phyloP scores from a whole-genome alignment of 306 rosid species.

The Dalbergia oliveri region DNA sequence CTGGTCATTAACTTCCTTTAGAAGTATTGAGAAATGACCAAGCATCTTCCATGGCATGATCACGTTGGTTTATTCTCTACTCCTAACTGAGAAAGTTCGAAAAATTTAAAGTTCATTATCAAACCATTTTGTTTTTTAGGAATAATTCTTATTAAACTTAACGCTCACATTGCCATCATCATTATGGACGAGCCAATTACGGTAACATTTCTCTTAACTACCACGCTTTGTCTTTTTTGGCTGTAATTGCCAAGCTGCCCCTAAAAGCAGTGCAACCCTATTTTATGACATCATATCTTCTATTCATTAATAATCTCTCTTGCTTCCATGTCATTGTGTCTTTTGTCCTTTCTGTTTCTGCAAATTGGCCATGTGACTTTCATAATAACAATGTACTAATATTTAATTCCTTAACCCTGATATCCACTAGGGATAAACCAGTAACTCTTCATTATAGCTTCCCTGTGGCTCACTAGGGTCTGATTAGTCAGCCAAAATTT shows the following conservation, averaged over 20 bases:
- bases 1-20: neutral
- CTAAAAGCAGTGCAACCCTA: constrained; percentile 33
- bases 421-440: constrained; percentile 14
- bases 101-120: neutral
- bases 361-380: constrained; percentile 33
- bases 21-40: constrained; percentile 25
- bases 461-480: neutral
- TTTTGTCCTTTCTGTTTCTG: constrained; percentile 28
- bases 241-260: constrained; percentile 36
- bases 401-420: constrained; percentile 12
- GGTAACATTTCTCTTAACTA: neutral
- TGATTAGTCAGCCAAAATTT: constrained; percentile 5
- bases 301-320: constrained; percentile 29
- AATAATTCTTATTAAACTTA: constrained; percentile 26
- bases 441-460: neutral
- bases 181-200: constrained; percentile 16
- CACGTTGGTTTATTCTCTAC: constrained; percentile 5
- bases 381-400: constrained; percentile 7
- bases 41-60: constrained; percentile 15
- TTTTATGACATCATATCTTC: constrained; percentile 28
- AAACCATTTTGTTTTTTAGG: constrained; percentile 16
- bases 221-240: constrained; percentile 14
- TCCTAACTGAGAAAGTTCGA: neutral
- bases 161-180: constrained; percentile 17
- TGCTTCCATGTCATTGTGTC: constrained; percentile 37